A percentile compares a stretch with the other conserved stretches of the same genome.
phyloP scores from a whole-genome alignment of 257 asterid species.

The Salvia miltiorrhiza region DNA sequence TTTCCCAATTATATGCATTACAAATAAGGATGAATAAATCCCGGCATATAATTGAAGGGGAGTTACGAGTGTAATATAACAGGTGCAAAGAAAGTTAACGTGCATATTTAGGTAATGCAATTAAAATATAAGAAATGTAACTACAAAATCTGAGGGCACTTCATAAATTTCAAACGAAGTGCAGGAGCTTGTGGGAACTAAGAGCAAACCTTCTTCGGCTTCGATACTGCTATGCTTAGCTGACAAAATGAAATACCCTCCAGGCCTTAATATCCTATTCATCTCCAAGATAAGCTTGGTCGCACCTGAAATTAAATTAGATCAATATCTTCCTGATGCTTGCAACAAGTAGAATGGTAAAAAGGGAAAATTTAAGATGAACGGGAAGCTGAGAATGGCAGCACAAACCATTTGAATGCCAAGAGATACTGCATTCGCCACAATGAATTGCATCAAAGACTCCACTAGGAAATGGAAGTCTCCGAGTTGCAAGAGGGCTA shows the following conservation, averaged over 20 bases:
- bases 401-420: slow-evolving; percentile 83
- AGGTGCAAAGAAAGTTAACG: background rate
- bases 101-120: background rate
- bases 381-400: slow-evolving; percentile 16
- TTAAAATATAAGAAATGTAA: background rate
- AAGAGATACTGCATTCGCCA: slow-evolving; percentile 65
- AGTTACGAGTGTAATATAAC: background rate
- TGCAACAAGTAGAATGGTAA: background rate
- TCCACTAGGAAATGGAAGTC: slow-evolving; percentile 94
- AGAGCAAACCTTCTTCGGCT: slow-evolving; percentile 80
- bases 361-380: slow-evolving; percentile 1
- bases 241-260: slow-evolving; percentile 88
- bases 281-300: slow-evolving; percentile 75
- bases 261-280: slow-evolving; percentile 93
- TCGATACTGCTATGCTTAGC: slow-evolving; percentile 69
- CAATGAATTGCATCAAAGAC: slow-evolving; percentile 91
- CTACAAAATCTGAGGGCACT: background rate
- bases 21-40: background rate
- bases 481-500: slow-evolving; percentile 64
- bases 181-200: slow-evolving; percentile 7
- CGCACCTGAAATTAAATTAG: slow-evolving; percentile 55
- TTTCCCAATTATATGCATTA: background rate
- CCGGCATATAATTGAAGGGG: background rate
- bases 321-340: background rate
- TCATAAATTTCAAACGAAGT: background rate